Base-by-base conservation (phyloP, 176 grass and related monocot species). In the Elymus sibiricus region DNA sequence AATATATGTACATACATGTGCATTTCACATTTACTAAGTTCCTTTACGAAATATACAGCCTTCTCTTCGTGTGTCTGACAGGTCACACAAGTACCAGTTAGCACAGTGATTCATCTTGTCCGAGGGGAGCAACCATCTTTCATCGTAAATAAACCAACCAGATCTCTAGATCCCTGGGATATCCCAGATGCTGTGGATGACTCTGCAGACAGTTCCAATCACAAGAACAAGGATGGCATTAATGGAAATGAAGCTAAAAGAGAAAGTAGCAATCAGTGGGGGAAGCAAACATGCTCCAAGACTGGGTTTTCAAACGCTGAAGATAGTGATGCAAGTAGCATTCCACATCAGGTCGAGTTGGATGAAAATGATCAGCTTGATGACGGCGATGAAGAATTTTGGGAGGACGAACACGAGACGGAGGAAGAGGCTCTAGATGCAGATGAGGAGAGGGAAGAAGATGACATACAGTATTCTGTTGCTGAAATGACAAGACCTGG, bases 31-130 rank as follows among this genome's bases (percentile, higher is more conserved):
- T 49, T 75, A 9, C 25, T 19, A 17, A 51, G 72, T 75, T 31
- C 26, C 43, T 26, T 75, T 73, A 31, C 72, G 42, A 51, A 75
- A 75, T 75, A 39, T 19, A 62, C 72, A 35, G 9, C 44, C 68
- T 76, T 73, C 21, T 71, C 42, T 70, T 63, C 17, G 44, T 80
- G 2, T 86, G 34, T 85, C 40, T 58, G 4, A 69, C 90, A 97
- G 95, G 82, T 97, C 31, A 87, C 82, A 3, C 88, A 91, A 60
- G 92, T 97, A 64, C 95, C 90, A 74, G 87, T 94, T 59, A 90
- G 95, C 65, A 94, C 95, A 25, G 95, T 97, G 70, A 91, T 97
- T 87, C 95, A 97, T 82, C 86, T 97, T 14, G 90, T 97, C 31
- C 81, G 59, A 68, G 95, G 95, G 58, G 90, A 94, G 37, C 42